Conservation (phyloP, 2,329 filamentous ascomycete species). For the Botrytis fabae region DNA sequence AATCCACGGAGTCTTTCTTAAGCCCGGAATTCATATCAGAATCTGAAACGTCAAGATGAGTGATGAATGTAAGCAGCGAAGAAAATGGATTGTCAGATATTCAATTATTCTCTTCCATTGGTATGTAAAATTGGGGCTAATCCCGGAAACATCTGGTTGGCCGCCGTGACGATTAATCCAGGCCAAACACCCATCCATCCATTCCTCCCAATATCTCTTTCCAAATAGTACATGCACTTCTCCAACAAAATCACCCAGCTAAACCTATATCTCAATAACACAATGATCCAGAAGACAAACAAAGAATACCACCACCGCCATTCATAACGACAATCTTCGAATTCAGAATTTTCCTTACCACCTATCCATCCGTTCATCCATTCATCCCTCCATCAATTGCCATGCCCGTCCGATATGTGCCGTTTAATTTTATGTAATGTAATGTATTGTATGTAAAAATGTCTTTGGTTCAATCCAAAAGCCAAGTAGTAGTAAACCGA, state of each 20-base stretch:
- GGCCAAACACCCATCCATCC: neutral
- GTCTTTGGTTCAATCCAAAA: neutral
- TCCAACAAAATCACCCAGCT: neutral
- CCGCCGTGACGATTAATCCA: neutral
- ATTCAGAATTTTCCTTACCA: conserved; percentile 11
- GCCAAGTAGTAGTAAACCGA: conserved; percentile 12
- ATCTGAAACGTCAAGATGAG: neutral
- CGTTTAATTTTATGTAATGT: conserved; percentile 7
- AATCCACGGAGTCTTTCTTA: neutral
- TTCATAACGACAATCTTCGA: neutral
- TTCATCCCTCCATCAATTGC: conserved; percentile 7
- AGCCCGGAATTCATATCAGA: neutral
- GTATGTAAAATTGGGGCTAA: neutral
- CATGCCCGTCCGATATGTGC: conserved; percentile 13
- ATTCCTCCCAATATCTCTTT: neutral
- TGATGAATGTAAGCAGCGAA: neutral
- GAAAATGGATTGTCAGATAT: neutral
- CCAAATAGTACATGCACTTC: neutral
- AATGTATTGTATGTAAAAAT: conserved; percentile 9
- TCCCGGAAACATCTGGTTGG: neutral
- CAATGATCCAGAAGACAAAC: conserved; percentile 10
- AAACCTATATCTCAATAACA: conserved; percentile 13
- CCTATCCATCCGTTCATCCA: conserved; percentile 11
- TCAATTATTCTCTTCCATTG: conserved; percentile 2
- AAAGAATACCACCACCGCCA: neutral